Percentiles rank a stretch among this genome's conserved stretches.
Conservation (phyloP, 176 grass and related monocot species). For the Alopecurus myosuroides region DNA sequence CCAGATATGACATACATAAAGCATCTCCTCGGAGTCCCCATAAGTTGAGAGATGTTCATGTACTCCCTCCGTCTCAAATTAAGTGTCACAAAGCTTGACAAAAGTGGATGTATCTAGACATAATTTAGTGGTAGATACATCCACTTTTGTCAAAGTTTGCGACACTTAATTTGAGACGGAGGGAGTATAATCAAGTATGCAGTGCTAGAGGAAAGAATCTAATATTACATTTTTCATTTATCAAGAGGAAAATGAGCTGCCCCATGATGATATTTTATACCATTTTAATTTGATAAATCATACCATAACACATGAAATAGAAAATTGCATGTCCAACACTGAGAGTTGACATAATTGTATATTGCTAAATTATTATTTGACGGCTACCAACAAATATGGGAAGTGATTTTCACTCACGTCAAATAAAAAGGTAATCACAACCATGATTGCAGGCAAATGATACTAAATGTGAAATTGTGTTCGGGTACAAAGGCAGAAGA, state of each 20-base stretch:
- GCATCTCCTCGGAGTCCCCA: not conserved
- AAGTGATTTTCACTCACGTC: not conserved
- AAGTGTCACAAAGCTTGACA: no score
- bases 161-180: no score
- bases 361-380: not conserved
- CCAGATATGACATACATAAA: not conserved
- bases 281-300: not conserved
- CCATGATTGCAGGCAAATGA: not conserved
- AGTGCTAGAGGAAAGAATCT: not conserved
- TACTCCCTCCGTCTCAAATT: no score
- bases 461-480: not conserved
- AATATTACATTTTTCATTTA: not conserved
- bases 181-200: slow-evolving; percentile 11
- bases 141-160: no score
- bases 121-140: no score
- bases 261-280: not conserved
- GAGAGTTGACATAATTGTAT: not conserved
- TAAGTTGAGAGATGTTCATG: not conserved
- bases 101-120: no score
- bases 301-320: not conserved
- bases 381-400: not conserved
- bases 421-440: slow-evolving; percentile 4
- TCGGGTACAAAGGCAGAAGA: slow-evolving; percentile 1
- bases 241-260: not conserved
- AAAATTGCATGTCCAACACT: slow-evolving; percentile 1